A percentile compares a stretch with the other conserved stretches of the same genome.
phyloP scores from a whole-genome alignment of 805 yeast species.

The Lachancea thermotolerans region DNA sequence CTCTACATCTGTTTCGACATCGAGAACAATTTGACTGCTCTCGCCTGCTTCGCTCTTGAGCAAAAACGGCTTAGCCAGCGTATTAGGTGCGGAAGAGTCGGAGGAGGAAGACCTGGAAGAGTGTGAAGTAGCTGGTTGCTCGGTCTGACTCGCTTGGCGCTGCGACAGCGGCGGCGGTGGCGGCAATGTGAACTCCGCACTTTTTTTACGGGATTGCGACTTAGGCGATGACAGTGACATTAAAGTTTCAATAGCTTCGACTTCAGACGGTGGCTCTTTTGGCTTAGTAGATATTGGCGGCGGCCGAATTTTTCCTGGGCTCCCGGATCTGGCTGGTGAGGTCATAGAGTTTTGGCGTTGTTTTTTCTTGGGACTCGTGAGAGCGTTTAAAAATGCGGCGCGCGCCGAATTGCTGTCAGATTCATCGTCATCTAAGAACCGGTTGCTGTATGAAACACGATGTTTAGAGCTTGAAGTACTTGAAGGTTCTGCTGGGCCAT shows the following conservation, averaged over 20 bases:
- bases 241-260: slow-evolving; percentile 36
- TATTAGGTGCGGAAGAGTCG: slow-evolving; percentile 12
- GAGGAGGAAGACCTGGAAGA: slow-evolving; percentile 15
- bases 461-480: slow-evolving; percentile 1
- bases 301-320: slow-evolving; percentile 1
- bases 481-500: too few relatives aligned
- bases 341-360: slow-evolving; percentile 8
- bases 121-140: background rate
- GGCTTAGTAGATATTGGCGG: slow-evolving; percentile 3
- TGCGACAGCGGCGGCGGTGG: slow-evolving; percentile 6
- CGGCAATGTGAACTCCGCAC: slow-evolving; percentile 9
- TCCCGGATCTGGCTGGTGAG: background rate
- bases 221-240: slow-evolving; percentile 37
- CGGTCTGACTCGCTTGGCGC: background rate
- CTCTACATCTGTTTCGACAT: slow-evolving; percentile 24
- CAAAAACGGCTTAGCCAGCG: slow-evolving; percentile 9
- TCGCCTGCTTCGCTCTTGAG: slow-evolving; percentile 3
- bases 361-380: slow-evolving; percentile 31
- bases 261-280: slow-evolving; percentile 28
- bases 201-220: slow-evolving; percentile 16
- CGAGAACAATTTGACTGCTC: slow-evolving; percentile 15
- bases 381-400: slow-evolving; percentile 35
- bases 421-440: slow-evolving; percentile 15
- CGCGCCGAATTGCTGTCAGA: slow-evolving; percentile 34
- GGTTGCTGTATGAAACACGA: slow-evolving; percentile 7